These are phyloP conservation scores for Lepiota venenata DNA, from an alignment of 768 basidiomycete species.

Conservation along the genomic window DNA sequence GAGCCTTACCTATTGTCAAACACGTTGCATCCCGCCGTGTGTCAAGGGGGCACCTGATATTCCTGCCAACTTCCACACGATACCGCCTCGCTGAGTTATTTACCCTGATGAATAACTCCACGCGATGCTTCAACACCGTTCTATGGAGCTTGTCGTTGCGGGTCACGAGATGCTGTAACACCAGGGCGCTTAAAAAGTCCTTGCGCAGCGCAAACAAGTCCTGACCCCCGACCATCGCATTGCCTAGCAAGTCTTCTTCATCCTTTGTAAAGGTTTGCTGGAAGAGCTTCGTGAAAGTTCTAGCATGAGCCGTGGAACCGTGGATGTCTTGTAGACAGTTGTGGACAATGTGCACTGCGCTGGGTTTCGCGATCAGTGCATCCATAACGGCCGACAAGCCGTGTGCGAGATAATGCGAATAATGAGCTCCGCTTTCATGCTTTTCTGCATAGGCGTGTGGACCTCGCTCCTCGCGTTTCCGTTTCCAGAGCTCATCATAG, in stretches of 20 bases:
- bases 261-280: slow-evolving; percentile 1
- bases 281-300: slow-evolving; percentile 2
- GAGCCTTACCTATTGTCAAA: background rate
- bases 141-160: slow-evolving; percentile 6
- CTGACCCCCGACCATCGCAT: background rate
- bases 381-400: background rate
- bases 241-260: slow-evolving; percentile 4
- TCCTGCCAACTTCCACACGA: slow-evolving; percentile 4
- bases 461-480: background rate
- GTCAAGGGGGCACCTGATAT: background rate
- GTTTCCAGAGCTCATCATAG: slow-evolving; percentile 5
- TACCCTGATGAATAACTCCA: background rate
- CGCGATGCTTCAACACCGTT: slow-evolving; percentile 3
- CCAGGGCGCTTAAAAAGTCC: slow-evolving; percentile 4
- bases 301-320: slow-evolving; percentile 2
- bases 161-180: background rate
- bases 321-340: slow-evolving; percentile 7
- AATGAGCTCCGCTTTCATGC: background rate
- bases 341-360: slow-evolving; percentile 6
- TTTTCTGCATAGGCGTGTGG: background rate
- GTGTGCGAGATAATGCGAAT: slow-evolving; percentile 4
- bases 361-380: slow-evolving; percentile 4
- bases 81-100: slow-evolving; percentile 1
- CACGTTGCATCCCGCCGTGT: background rate
- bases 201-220: slow-evolving; percentile 1